Conservation (phyloP, 176 grass and related monocot genomes). For the Carex scoparia region DNA sequence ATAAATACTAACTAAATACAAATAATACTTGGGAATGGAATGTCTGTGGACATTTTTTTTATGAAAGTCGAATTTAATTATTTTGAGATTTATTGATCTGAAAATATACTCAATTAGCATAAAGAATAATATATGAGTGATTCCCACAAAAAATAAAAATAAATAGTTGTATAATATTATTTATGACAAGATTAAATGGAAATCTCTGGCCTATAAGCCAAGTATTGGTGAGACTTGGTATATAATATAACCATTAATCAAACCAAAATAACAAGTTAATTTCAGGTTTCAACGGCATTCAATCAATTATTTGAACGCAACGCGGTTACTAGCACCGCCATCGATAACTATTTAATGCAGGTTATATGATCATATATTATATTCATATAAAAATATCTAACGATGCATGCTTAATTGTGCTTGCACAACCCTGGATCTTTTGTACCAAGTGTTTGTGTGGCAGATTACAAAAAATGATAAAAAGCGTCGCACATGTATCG, state of each 20-base stretch:
- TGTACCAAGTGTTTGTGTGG: neutral
- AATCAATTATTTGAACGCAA: neutral
- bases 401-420: neutral
- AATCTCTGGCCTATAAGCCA: no score
- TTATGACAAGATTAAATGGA: no score
- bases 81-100: no score
- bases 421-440: neutral
- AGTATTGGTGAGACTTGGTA: neutral
- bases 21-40: neutral
- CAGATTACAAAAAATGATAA: neutral
- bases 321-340: neutral
- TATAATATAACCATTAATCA: neutral
- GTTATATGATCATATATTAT: neutral
- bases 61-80: no score
- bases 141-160: no score
- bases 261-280: neutral
- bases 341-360: neutral
- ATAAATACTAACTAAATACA: neutral
- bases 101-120: no score
- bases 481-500: neutral
- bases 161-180: no score
- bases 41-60: neutral
- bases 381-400: neutral
- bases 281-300: neutral
- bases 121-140: no score